phyloP scores from a whole-genome alignment of 768 basidiomycete species.

The Boletus reticulatus region DNA sequence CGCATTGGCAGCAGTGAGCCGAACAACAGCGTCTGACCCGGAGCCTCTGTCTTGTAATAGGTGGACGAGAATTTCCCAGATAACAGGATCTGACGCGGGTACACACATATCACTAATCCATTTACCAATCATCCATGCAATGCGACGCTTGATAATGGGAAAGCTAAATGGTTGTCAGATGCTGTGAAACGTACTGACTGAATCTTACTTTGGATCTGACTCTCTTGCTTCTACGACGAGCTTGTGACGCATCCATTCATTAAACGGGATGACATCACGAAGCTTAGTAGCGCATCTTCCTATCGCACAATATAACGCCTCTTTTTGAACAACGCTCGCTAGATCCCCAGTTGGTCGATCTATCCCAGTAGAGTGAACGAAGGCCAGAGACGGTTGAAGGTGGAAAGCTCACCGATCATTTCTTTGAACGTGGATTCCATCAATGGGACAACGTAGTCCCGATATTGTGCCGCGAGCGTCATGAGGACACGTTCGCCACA shows the following conservation, averaged over 20 bases:
- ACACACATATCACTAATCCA: conserved; percentile 74
- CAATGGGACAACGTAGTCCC: conserved; percentile 64
- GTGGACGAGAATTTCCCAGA: conserved; percentile 83
- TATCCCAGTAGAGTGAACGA: conserved; percentile 12
- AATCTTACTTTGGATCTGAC: conserved; percentile 53
- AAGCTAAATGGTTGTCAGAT: conserved; percentile 48
- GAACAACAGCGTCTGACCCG: conserved; percentile 81
- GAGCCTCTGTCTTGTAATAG: conserved; percentile 66
- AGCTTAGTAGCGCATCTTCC: conserved; percentile 75
- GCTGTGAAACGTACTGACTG: not conserved
- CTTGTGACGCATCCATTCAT: conserved; percentile 63
- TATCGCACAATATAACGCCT: conserved; percentile 85
- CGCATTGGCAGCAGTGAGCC: conserved; percentile 79
- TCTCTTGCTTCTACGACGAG: conserved; percentile 59
- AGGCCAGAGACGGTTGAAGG: not conserved
- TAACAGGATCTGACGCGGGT: conserved; percentile 53
- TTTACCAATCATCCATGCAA: conserved; percentile 92
- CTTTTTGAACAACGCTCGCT: conserved; percentile 67
- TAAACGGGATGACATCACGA: conserved; percentile 62
- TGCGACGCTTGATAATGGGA: conserved; percentile 89
- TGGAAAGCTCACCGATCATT: conserved; percentile 47
- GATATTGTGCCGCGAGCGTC: conserved; percentile 70
- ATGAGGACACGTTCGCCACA: conserved; percentile 93
- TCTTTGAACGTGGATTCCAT: conserved; percentile 58
- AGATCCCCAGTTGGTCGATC: conserved; percentile 53